Conservation (phyloP, 73 alveolate genomes). For the Tetrahymena thermophila region DNA sequence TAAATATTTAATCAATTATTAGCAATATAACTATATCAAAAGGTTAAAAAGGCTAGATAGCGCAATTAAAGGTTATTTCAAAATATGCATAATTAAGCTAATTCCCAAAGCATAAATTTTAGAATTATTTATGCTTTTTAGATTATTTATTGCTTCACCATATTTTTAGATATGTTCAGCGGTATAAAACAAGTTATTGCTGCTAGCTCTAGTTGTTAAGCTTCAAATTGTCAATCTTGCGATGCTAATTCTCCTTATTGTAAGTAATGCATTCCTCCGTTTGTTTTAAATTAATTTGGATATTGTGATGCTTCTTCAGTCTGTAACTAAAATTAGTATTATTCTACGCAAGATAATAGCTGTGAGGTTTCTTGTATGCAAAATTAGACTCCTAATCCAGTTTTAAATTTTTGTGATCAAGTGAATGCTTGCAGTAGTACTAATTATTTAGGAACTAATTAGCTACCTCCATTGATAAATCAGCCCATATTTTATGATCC, state of each 20-base stretch:
- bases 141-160: background rate
- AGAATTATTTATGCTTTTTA: background rate
- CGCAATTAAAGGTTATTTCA: background rate
- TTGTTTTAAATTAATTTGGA: background rate
- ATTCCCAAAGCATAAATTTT: background rate
- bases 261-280: background rate
- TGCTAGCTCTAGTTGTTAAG: background rate
- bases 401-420: background rate
- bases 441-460: background rate
- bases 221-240: background rate
- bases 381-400: background rate
- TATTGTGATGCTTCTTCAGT: background rate
- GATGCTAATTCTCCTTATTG: background rate
- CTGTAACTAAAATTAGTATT: background rate
- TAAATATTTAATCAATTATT: too few relatives aligned
- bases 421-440: background rate
- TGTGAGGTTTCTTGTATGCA: background rate
- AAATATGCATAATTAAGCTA: background rate
- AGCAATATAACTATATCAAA: background rate
- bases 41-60: background rate
- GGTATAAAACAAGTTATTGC: background rate
- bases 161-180: background rate
- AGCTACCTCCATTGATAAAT: background rate
- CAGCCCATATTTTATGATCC: background rate
- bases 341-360: background rate